These are phyloP conservation scores for Microbotryum saponariae DNA, from an alignment of 1,284 basidiomycete genomes.

Conservation along the genomic window DNA sequence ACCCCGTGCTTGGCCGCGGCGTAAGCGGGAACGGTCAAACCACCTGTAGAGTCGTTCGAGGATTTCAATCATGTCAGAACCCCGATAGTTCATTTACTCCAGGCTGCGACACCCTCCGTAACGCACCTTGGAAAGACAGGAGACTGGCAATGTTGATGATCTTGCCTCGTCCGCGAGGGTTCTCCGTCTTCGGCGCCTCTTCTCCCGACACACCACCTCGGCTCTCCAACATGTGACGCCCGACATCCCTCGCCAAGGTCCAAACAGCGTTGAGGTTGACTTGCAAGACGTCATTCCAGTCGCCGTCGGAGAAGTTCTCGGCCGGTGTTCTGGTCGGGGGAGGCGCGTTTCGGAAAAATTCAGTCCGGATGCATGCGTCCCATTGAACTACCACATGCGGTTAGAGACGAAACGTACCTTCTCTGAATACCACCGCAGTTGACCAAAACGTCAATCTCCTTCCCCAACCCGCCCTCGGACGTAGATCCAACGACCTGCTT, in stretches of 20 bases:
- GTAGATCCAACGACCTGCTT: constrained; percentile 24
- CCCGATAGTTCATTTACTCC: no score
- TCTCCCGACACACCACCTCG: constrained; percentile 38
- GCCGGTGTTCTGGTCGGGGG: constrained; percentile 55
- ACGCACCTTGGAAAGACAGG: constrained; percentile 61
- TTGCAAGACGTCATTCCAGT: constrained; percentile 68
- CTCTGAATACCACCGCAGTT: constrained; percentile 94
- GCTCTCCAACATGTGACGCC: constrained; percentile 61
- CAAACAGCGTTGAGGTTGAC: constrained; percentile 71
- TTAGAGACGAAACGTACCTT: constrained; percentile 4
- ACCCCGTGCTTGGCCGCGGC: constrained; percentile 81
- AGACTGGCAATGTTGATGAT: constrained; percentile 75
- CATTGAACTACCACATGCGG: no score
- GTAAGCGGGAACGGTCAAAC: constrained; percentile 78
- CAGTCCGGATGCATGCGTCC: no score
- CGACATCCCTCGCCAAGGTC: constrained; percentile 66
- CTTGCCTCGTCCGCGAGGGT: constrained; percentile 57
- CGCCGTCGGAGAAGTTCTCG: constrained; percentile 69
- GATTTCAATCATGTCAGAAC: no score
- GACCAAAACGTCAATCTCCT: constrained; percentile 71
- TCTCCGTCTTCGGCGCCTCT: constrained; percentile 18
- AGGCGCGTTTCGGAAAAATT: background rate
- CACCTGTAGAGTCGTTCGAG: constrained; percentile 34
- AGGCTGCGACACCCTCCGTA: no score
- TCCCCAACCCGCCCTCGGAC: constrained; percentile 52